A percentile compares a stretch with the other conserved stretches of the same genome.
Conservation (phyloP, 2,329 filamentous ascomycete genomes). For the Zasmidium citrigriseum region DNA sequence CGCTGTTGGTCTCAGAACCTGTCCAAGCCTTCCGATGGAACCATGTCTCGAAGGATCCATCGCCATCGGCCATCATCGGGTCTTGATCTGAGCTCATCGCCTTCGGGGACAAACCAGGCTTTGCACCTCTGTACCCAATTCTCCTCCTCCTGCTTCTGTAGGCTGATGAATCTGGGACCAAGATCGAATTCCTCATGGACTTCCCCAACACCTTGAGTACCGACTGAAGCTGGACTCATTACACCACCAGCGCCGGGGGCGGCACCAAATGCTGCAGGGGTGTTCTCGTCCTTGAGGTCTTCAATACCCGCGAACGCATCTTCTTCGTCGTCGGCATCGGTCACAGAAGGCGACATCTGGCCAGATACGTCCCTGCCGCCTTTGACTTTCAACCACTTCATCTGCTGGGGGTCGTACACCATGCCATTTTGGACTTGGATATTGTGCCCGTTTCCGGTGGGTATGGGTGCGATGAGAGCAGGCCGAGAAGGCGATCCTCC, state of each 20-base stretch:
- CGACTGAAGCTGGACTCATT: constrained; percentile 30
- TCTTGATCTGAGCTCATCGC: constrained; percentile 48
- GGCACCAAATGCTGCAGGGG: constrained; percentile 20
- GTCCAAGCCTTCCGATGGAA: constrained; percentile 19
- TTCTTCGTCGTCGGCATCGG: constrained; percentile 81
- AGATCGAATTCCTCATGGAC: constrained; percentile 98
- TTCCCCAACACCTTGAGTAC: constrained; percentile 57
- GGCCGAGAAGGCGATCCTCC: constrained; percentile 53
- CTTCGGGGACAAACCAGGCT: constrained; percentile 71
- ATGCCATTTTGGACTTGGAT: constrained; percentile 96
- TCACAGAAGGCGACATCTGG: constrained; percentile 53
- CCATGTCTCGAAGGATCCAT: constrained; percentile 28
- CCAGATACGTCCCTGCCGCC: constrained; percentile 39
- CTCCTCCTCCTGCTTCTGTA: constrained; percentile 88
- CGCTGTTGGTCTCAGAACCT: constrained; percentile 12
- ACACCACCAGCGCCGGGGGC: constrained; percentile 25
- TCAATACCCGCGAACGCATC: constrained; percentile 95
- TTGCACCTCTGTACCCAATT: constrained; percentile 87
- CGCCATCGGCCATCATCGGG: constrained; percentile 75
- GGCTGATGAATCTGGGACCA: constrained; percentile 85
- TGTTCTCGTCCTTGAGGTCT: constrained; percentile 72
- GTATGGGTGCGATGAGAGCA: constrained; percentile 86
- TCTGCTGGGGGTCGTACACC: constrained; percentile 95
- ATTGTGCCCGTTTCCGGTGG: constrained; percentile 68
- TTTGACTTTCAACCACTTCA: constrained; percentile 86